A percentile compares a stretch with the other conserved stretches of the same genome.
These are phyloP conservation scores for Senna siamea DNA, from an alignment of 306 rosid species.

Conservation along the genomic window DNA sequence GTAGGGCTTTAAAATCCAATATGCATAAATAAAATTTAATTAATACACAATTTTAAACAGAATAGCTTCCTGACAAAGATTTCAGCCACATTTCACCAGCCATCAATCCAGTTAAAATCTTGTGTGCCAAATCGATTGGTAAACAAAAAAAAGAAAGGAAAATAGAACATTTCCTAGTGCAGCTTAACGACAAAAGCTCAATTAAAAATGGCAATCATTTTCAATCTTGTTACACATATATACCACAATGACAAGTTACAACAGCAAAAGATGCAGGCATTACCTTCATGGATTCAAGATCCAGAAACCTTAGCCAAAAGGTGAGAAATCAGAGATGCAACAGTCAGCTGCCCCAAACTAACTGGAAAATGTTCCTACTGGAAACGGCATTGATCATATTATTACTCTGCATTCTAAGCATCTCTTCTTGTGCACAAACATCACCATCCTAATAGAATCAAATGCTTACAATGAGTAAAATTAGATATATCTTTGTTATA, in stretches of 20 bases:
- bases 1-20: neutral
- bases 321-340: neutral
- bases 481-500: too few species aligned
- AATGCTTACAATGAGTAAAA: slow-evolving; percentile 1
- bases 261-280: neutral
- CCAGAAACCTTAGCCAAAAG: too few species aligned
- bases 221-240: slow-evolving; percentile 17
- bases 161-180: slow-evolving; percentile 28
- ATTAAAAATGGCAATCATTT: slow-evolving; percentile 2
- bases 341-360: slow-evolving; percentile 79
- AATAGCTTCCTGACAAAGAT: neutral
- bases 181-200: neutral
- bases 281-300: slow-evolving; percentile 21
- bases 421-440: slow-evolving; percentile 65
- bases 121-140: neutral
- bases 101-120: neutral
- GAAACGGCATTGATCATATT: slow-evolving; percentile 65
- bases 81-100: neutral
- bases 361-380: slow-evolving; percentile 82
- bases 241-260: slow-evolving; percentile 4
- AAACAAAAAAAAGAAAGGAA: neutral
- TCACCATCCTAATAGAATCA: slow-evolving; percentile 70
- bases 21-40: neutral
- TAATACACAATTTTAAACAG: neutral
- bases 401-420: slow-evolving; percentile 76